Evolutionary conservation across 805 yeast genomes (phyloP).

Genomic region (Ogataea naganishii): DNA sequence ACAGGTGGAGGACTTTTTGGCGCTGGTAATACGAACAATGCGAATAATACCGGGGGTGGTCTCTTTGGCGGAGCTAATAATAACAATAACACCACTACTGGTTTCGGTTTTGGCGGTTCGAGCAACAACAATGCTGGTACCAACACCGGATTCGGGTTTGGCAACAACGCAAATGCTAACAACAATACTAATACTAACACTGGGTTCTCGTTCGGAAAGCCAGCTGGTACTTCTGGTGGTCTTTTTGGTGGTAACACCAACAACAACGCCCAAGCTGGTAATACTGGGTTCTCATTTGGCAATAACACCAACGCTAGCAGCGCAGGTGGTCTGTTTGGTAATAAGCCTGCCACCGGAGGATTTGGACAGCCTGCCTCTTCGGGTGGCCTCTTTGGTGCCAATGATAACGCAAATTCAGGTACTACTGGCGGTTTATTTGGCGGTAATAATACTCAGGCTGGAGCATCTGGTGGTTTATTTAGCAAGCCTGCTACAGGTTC

Average conservation of each 20-base stretch:
- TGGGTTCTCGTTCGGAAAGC: constrained; percentile 11
- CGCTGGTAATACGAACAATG: no score
- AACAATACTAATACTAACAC: no score
- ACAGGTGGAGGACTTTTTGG: constrained; percentile 28
- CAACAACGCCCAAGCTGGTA: no score
- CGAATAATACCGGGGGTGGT: constrained; percentile 1
- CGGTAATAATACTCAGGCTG: no score
- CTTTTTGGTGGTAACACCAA: constrained; percentile 23
- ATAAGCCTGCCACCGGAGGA: constrained; percentile 7
- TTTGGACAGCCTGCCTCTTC: neutral
- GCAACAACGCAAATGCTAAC: no score
- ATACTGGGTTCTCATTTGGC: no score
- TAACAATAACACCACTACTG: constrained; percentile 8
- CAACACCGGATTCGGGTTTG: no score
- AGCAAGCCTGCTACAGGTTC: no score
- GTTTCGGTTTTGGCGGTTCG: constrained; percentile 2
- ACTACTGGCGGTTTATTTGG: constrained; percentile 28
- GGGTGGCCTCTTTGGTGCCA: constrained; percentile 7
- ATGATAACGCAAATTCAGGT: constrained; percentile 20
- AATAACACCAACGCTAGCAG: constrained; percentile 4
- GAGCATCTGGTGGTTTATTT: no score
- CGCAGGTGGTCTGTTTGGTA: constrained; percentile 19
- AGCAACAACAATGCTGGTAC: neutral
- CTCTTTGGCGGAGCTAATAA: neutral
- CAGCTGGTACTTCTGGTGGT: constrained; percentile 17